These are phyloP conservation scores for Antarctomyces pellizariae DNA, from an alignment of 495 filamentous ascomycete species.

Conservation along the genomic window DNA sequence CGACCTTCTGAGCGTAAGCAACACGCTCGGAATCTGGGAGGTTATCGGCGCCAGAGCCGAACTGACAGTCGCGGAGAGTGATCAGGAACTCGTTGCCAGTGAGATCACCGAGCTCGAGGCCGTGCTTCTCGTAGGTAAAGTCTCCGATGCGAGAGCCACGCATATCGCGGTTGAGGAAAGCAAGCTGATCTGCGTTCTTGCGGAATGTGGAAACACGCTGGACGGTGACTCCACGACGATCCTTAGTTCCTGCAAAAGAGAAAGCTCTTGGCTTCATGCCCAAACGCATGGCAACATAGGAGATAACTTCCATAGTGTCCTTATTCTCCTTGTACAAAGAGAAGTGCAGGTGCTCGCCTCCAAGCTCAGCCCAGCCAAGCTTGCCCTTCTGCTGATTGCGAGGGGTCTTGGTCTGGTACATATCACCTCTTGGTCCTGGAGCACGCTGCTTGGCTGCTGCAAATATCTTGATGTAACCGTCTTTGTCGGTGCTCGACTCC, in stretches of 20 bases:
- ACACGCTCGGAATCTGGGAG: slow-evolving; percentile 16
- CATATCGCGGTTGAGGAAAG: slow-evolving; percentile 34
- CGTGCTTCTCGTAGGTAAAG: slow-evolving; percentile 45
- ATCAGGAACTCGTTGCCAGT: slow-evolving; percentile 79
- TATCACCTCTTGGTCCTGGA: slow-evolving; percentile 7
- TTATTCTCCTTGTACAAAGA: slow-evolving; percentile 95
- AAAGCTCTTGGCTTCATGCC: slow-evolving; percentile 46
- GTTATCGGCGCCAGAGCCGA: slow-evolving; percentile 22
- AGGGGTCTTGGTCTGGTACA: slow-evolving; percentile 7
- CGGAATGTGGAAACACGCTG: slow-evolving; percentile 59
- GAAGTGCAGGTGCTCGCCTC: slow-evolving; percentile 72
- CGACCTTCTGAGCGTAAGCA: slow-evolving; percentile 22
- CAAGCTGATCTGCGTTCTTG: slow-evolving; percentile 36
- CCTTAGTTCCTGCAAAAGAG: slow-evolving; percentile 83
- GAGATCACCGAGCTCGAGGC: slow-evolving; percentile 62
- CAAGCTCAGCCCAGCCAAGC: slow-evolving; percentile 19
- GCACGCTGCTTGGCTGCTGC: slow-evolving; percentile 18
- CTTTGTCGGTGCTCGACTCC: slow-evolving; percentile 33
- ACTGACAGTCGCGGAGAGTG: slow-evolving; percentile 60
- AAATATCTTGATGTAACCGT: slow-evolving; percentile 35
- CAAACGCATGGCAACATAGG: slow-evolving; percentile 41
- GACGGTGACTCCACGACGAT: slow-evolving; percentile 66
- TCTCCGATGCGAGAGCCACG: slow-evolving; percentile 43
- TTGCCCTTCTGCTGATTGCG: slow-evolving; percentile 8
- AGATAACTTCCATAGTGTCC: slow-evolving; percentile 85